Evolutionary conservation across 1,139 yeast species (phyloP).

Genomic region (Geotrichum cucujoidarum): DNA sequence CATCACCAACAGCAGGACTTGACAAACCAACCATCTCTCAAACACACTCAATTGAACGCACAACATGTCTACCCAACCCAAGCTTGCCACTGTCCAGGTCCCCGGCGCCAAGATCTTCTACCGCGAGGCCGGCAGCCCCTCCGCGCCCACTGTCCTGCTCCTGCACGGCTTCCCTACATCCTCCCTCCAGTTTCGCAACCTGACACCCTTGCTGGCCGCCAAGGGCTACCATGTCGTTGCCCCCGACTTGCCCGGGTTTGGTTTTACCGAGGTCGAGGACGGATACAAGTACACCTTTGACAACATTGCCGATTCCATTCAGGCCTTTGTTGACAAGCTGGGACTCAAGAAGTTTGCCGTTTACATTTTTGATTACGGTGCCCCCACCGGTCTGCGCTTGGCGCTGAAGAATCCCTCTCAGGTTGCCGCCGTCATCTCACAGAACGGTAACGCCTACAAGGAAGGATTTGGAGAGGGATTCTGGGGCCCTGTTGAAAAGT

Average conservation of each 20-base stretch:
- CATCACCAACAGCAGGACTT: no score
- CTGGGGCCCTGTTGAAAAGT: not conserved
- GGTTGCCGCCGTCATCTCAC: conserved; percentile 37
- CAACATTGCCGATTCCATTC: conserved; percentile 36
- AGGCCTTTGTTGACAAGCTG: conserved; percentile 34
- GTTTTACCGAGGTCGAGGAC: conserved; percentile 37
- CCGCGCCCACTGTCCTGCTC: conserved; percentile 37
- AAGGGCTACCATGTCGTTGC: conserved; percentile 39
- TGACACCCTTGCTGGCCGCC: conserved; percentile 38
- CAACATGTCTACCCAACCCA: no score
- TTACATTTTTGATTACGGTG: conserved; percentile 45
- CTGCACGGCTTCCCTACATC: conserved; percentile 46
- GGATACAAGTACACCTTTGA: conserved; percentile 36
- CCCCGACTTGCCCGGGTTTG: conserved; percentile 46
- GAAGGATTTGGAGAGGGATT: not conserved
- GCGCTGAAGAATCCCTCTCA: conserved; percentile 36
- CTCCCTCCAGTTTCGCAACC: conserved; percentile 39
- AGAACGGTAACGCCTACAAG: conserved; percentile 45
- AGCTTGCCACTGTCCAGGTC: no score
- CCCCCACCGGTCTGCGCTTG: conserved; percentile 42
- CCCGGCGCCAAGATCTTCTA: conserved; percentile 38
- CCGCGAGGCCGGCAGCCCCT: conserved; percentile 38
- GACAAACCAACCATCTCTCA: no score
- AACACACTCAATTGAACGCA: no score
- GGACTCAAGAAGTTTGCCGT: conserved; percentile 34